Evolutionary conservation across 345 rosid genomes (phyloP), one percentile per base, ranked within the genome.

Genomic region (Anastatica hierochuntica): DNA sequence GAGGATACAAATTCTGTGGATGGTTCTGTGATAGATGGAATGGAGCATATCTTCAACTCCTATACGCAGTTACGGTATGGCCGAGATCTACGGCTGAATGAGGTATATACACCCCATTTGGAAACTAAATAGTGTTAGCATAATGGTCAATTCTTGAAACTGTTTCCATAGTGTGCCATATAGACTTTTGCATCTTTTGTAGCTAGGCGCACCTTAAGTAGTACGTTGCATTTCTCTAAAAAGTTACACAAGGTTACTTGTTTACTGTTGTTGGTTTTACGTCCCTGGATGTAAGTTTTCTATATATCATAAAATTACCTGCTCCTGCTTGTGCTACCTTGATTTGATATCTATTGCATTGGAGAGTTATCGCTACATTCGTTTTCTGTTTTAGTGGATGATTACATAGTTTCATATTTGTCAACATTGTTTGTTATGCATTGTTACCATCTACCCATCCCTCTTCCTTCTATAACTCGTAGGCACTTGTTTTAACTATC

Each of bases 11-110:
- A 81, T 74, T 72, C 90, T 50, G 69, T 73, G 62, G 90, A 84
- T 55, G 84, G 95, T 37, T 74, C 88, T 59, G 64, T 72, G 67
- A 75, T 77, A 30, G 98, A 90, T 84, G 98, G 98, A 21, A 90
- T 90, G 98, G 98, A 90, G 72, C 92, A 90, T 76, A 87, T 90
- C 64, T 90, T 87, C 64, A 82, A 77, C 75, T 87, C 84, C 48
- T 74, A 76, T 71, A 84, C 81, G 40, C 90, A 80, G 72, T 67
- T 87, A 76, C 83, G 82, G 16, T 90, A 79, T 75, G 98, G 98
- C 50, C 80, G 92, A 21, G 98, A 90, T 79, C 74, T 87, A 68
- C 81, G 98, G 44, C 74, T 87, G 74, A 90, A 90, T 78, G 96
- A 90, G 96, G 98, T 87, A 53, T 43, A 68, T 50, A 43, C 35